Percentiles rank a stretch among this genome's conserved stretches.
Conservation (phyloP, 2,329 filamentous ascomycete genomes). For the Colletotrichum higginsianum region DNA sequence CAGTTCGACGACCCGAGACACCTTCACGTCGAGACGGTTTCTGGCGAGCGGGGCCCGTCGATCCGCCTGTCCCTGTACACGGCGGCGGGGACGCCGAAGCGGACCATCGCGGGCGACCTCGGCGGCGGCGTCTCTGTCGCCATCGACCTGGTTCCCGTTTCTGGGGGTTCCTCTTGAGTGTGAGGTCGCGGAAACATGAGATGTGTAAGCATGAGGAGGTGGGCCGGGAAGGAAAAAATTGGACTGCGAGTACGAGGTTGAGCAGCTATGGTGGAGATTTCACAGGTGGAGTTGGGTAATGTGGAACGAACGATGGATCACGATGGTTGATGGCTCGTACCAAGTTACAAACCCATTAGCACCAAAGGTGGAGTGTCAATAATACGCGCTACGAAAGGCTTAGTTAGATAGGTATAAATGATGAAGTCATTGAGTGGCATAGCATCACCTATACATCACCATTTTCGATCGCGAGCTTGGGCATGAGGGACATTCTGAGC, state of each 20-base stretch:
- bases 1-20: constrained; percentile 34
- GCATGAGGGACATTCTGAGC: background rate
- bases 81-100: constrained; percentile 15
- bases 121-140: constrained; percentile 21
- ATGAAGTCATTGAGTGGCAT: background rate
- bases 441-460: constrained; percentile 14
- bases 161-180: background rate
- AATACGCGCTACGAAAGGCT: too few relatives aligned
- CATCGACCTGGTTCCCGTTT: constrained; percentile 28
- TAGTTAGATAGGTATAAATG: background rate
- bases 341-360: too few relatives aligned
- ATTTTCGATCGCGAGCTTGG: background rate
- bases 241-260: too few relatives aligned
- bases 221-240: too few relatives aligned
- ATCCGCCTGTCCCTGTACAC: constrained; percentile 29
- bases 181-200: background rate
- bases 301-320: background rate
- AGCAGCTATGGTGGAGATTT: background rate
- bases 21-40: constrained; percentile 12
- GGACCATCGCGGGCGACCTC: constrained; percentile 33
- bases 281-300: background rate
- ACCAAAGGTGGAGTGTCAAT: background rate
- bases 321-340: background rate
- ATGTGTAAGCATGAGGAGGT: too few relatives aligned
- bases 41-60: background rate